A percentile compares a stretch with the other conserved stretches of the same genome.
These are phyloP conservation scores for Tetramitus jugosus DNA, from an alignment of 208 protist genomes.

Conservation along the genomic window DNA sequence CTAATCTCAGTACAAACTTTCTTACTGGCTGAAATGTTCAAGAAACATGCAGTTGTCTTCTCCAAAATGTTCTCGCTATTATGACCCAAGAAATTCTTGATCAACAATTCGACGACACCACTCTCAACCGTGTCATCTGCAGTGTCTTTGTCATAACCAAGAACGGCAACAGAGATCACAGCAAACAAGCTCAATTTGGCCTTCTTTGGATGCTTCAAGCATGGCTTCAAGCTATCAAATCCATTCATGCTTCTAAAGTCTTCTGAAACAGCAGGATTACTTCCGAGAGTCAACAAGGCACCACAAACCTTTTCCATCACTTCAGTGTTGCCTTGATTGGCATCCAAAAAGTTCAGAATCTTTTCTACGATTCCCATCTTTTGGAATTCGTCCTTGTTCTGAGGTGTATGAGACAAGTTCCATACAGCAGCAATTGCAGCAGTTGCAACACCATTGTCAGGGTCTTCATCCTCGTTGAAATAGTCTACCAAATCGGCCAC, in stretches of 20 bases:
- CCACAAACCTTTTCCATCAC: background rate
- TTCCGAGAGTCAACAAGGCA: background rate
- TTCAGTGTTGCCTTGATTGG: background rate
- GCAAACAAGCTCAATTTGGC: background rate
- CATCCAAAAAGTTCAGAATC: background rate
- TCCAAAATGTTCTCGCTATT: background rate
- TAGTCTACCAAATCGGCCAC: background rate
- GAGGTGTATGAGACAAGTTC: background rate
- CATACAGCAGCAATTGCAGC: constrained; percentile 9
- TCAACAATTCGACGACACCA: background rate
- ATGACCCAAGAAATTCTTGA: too few species aligned
- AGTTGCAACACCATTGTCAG: background rate
- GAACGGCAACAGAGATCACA: constrained; percentile 2
- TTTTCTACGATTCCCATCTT: background rate
- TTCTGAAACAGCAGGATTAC: background rate
- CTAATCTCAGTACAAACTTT: background rate
- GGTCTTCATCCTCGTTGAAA: background rate
- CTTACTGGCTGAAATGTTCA: background rate
- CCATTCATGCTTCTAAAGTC: background rate
- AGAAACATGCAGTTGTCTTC: background rate
- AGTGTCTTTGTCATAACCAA: constrained; percentile 6
- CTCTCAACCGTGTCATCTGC: background rate
- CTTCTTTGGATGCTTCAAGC: background rate
- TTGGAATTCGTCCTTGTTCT: background rate
- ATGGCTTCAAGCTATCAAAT: background rate